Evolutionary conservation across 768 basidiomycete species (phyloP).

Genomic region (Epithele typhae): DNA sequence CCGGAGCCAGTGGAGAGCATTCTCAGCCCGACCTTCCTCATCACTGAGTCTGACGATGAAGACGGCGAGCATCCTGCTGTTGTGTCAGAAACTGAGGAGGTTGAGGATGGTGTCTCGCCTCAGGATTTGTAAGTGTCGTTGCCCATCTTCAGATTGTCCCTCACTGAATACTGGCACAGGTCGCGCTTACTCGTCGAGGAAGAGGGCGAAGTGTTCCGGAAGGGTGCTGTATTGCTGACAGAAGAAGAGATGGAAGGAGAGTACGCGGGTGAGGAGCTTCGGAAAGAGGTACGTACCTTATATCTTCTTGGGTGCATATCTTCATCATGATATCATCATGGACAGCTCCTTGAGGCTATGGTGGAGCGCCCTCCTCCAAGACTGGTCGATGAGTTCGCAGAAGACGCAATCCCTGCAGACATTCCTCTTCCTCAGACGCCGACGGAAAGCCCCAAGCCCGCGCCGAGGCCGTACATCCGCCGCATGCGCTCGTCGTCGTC

Average conservation of each 20-base stretch:
- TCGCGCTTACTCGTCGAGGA: slow-evolving; percentile 85
- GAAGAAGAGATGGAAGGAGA: slow-evolving; percentile 89
- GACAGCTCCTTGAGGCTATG: slow-evolving; percentile 77
- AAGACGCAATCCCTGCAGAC: slow-evolving; percentile 16
- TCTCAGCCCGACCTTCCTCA: slow-evolving; percentile 48
- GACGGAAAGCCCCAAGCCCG: slow-evolving; percentile 29
- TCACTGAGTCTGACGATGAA: slow-evolving; percentile 37
- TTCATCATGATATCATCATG: not conserved
- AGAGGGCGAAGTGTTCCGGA: slow-evolving; percentile 95
- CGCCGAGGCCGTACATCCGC: slow-evolving; percentile 57
- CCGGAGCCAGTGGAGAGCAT: slow-evolving; percentile 67
- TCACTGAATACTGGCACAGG: slow-evolving; percentile 31
- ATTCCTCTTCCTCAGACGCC: not conserved
- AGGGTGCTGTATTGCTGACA: slow-evolving; percentile 75
- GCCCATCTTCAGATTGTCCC: not conserved
- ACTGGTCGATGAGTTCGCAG: slow-evolving; percentile 50
- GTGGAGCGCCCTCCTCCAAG: slow-evolving; percentile 82
- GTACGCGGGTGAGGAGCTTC: slow-evolving; percentile 84
- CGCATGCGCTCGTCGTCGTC: slow-evolving; percentile 48
- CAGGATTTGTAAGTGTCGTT: slow-evolving; percentile 46
- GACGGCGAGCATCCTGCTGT: slow-evolving; percentile 30
- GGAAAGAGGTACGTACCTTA: slow-evolving; percentile 56
- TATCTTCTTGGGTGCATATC: not conserved
- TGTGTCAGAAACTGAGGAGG: slow-evolving; percentile 33
- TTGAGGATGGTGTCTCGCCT: slow-evolving; percentile 24